Base-by-base conservation (phyloP, 2,329 filamentous ascomycete species). In the Lecanicillium sp. region DNA sequence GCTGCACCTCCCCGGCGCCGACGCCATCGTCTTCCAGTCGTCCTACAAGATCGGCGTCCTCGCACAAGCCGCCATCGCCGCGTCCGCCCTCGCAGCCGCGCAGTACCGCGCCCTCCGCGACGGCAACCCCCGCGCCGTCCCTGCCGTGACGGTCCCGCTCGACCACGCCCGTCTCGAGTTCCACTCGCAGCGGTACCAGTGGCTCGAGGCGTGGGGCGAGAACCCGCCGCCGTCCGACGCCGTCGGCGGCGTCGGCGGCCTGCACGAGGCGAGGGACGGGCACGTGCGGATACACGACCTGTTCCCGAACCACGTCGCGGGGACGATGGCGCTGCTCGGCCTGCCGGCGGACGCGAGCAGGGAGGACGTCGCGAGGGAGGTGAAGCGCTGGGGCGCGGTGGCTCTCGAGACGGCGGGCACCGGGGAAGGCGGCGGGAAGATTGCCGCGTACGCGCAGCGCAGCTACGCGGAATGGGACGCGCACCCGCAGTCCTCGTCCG, bases 11-110 rank as follows among this genome's bases (percentile, higher is more conserved):
- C 45, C 45, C 2, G 17, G 17, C 1, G 29, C 20, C 7, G 36
- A 48, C 21, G 17, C 43, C 20, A 17, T 45, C 23, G 10, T 27
- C 33, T 58, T 68, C 1, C 68, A 70, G 1, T 79, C 74, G 1
- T 80, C 76, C 0, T 80, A 73, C 65, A 78, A 76, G 49, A 68
- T 81, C 12, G 72, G 67, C 0, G 62, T 72, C 30, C 61, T 81
- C 0, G 76, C 76, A 0, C 77, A 80, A 54, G 63, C 68, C 10
- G 66, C 70, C 1, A 76, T 82, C 21, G 73, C 67, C 0, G 56
- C 76, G 0, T 73, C 77, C 0, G 73, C 73, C 0, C 62, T 81
- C 0, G 58, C 68, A 0, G 77, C 77, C 2, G 68, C 75, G 0
- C 62, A 73, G 8, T 57, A 78, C 11, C 62, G 71, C 50, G 61